Conservation (phyloP, 1,284 basidiomycete species). For the Exobasidium cylindrosporum region DNA sequence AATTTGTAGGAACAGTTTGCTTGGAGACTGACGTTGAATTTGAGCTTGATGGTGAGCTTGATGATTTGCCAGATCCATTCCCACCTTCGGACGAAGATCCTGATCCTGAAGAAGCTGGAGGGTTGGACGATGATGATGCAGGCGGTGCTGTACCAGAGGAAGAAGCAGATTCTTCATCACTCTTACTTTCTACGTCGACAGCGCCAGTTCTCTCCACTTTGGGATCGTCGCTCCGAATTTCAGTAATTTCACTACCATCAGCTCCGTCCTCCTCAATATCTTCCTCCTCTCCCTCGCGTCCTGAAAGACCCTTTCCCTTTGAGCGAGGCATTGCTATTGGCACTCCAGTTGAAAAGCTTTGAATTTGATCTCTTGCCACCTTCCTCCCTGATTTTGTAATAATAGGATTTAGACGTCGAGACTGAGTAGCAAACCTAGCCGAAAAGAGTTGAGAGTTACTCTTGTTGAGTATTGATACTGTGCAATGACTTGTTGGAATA, state of each 20-base stretch:
- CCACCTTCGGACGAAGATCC: conserved; percentile 3
- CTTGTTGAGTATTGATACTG: background rate
- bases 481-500: background rate
- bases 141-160: background rate
- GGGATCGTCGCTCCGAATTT: conserved; percentile 8
- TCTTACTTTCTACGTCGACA: background rate
- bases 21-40: conserved; percentile 36
- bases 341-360: too few relatives aligned
- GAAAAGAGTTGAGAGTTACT: background rate
- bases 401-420: too few relatives aligned
- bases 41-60: conserved; percentile 13
- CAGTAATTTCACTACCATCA: conserved; percentile 17
- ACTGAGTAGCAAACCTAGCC: background rate
- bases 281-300: conserved; percentile 21
- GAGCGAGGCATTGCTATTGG: conserved; percentile 22
- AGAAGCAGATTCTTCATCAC: background rate
- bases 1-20: conserved; percentile 59
- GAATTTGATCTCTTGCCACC: background rate
- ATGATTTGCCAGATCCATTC: background rate
- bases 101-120: background rate
- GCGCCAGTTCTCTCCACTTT: background rate
- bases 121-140: conserved; percentile 5
- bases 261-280: conserved; percentile 21
- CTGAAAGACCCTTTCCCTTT: conserved; percentile 25
- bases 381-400: background rate